Percentiles rank a stretch among this genome's conserved stretches.
Conservation (phyloP, 805 yeast species). For the Kluyveromyces starmeri region DNA sequence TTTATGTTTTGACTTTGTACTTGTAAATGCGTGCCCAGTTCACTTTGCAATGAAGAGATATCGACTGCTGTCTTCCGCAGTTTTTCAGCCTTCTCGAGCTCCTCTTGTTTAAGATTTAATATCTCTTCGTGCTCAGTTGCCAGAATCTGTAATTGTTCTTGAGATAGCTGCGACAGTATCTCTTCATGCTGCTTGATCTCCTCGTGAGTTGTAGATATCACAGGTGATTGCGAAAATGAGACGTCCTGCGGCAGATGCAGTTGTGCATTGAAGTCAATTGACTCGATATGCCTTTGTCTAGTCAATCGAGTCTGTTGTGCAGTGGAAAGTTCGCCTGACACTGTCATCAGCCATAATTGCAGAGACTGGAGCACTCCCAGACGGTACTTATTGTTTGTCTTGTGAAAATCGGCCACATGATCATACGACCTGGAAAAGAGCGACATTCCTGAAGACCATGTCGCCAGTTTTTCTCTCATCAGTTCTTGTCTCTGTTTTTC, state of each 20-base stretch:
- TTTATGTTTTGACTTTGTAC: constrained; percentile 65
- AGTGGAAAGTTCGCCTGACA: constrained; percentile 37
- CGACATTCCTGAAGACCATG: constrained; percentile 9
- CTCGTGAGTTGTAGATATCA: constrained; percentile 21
- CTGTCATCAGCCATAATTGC: constrained; percentile 34
- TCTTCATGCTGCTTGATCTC: constrained; percentile 31
- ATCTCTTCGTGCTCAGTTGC: constrained; percentile 51
- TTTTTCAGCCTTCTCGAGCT: constrained; percentile 49
- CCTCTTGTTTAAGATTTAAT: constrained; percentile 47
- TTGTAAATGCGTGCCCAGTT: constrained; percentile 62
- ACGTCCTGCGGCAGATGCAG: constrained; percentile 16
- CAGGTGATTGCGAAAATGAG: constrained; percentile 24
- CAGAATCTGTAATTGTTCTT: constrained; percentile 50
- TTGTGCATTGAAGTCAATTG: constrained; percentile 18
- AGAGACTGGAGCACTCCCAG: constrained; percentile 42
- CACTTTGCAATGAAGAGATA: constrained; percentile 65
- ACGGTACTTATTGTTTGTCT: constrained; percentile 37
- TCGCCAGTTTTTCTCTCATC: constrained; percentile 16
- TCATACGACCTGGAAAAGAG: constrained; percentile 19
- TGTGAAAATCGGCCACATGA: constrained; percentile 28
- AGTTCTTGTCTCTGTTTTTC: constrained; percentile 37
- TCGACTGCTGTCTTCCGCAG: constrained; percentile 60
- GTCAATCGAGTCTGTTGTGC: constrained; percentile 42
- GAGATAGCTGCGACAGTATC: constrained; percentile 30
- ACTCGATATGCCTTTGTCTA: constrained; percentile 33